Evolutionary conservation across 192 early-diverging fungal genomes (phyloP).

Genomic region (Backusella psychrophila): DNA sequence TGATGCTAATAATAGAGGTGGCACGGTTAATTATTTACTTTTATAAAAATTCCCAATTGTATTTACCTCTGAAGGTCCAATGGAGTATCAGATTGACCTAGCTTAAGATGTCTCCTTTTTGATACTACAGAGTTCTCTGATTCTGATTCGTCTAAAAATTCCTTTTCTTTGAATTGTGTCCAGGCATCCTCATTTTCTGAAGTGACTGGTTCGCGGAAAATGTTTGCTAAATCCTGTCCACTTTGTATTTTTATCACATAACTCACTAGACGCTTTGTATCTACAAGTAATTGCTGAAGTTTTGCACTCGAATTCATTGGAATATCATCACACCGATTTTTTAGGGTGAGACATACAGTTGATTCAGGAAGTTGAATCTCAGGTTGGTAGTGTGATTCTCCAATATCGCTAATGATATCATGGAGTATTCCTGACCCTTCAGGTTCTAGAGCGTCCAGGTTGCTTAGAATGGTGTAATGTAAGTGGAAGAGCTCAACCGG

Average conservation of each 20-base stretch:
- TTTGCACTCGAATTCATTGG: conserved; percentile 37
- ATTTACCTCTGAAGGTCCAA: conserved; percentile 22
- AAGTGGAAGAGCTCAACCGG: conserved; percentile 89
- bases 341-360: conserved; percentile 65
- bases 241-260: conserved; percentile 80
- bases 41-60: neutral
- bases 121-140: neutral
- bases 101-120: conserved; percentile 10
- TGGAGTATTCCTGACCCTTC: conserved; percentile 62
- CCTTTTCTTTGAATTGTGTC: conserved; percentile 41
- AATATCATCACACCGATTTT: conserved; percentile 65
- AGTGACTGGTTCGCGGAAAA: conserved; percentile 72
- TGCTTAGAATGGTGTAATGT: conserved; percentile 78
- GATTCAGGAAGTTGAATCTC: conserved; percentile 36
- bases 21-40: neutral
- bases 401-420: conserved; percentile 69
- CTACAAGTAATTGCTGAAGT: conserved; percentile 71
- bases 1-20: conserved; percentile 23
- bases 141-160: conserved; percentile 15
- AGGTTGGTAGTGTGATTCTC: conserved; percentile 42
- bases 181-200: conserved; percentile 74
- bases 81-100: conserved; percentile 6
- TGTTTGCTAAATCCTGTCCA: conserved; percentile 79
- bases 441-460: conserved; percentile 74
- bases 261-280: conserved; percentile 87